Conservation (phyloP, 768 basidiomycete genomes). For the Thelephora aurantiotincta region DNA sequence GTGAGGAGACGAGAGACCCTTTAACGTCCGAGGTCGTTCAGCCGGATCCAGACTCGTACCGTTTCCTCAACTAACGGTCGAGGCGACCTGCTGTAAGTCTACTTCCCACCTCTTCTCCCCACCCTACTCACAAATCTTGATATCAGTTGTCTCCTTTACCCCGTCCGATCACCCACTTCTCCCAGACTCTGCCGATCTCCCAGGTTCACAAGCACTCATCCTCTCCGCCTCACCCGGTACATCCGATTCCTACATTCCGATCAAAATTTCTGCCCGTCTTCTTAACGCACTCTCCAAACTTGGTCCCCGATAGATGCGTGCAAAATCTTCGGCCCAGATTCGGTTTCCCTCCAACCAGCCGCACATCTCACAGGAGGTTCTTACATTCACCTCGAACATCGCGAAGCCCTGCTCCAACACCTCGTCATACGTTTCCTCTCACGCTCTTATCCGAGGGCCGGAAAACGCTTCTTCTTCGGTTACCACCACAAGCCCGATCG, state of each 20-base stretch:
- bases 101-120: conserved; percentile 1
- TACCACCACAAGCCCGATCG: too few relatives aligned
- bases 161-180: conserved; percentile 15
- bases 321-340: conserved; percentile 78
- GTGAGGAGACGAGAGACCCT: conserved; percentile 12
- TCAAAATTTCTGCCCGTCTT: too few relatives aligned
- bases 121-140: conserved; percentile 28
- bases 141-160: conserved; percentile 41
- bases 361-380: conserved; percentile 91
- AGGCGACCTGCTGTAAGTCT: conserved; percentile 83
- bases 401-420: too few relatives aligned
- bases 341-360: conserved; percentile 95
- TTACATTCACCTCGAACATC: conserved; percentile 79
- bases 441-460: too few relatives aligned
- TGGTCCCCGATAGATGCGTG: conserved; percentile 79
- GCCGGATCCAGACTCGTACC: conserved; percentile 20
- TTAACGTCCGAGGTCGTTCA: conserved; percentile 25
- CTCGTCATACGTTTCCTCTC: too few relatives aligned
- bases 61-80: conserved; percentile 28
- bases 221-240: too few relatives aligned
- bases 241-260: too few relatives aligned
- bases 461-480: too few relatives aligned
- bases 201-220: conserved; percentile 52
- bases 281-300: too few relatives aligned
- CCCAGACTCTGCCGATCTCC: conserved; percentile 17